A percentile compares a stretch with the other conserved stretches of the same genome.
Evolutionary conservation across 257 asterid genomes (phyloP).

Genomic region (Nicotiana tabacum): DNA sequence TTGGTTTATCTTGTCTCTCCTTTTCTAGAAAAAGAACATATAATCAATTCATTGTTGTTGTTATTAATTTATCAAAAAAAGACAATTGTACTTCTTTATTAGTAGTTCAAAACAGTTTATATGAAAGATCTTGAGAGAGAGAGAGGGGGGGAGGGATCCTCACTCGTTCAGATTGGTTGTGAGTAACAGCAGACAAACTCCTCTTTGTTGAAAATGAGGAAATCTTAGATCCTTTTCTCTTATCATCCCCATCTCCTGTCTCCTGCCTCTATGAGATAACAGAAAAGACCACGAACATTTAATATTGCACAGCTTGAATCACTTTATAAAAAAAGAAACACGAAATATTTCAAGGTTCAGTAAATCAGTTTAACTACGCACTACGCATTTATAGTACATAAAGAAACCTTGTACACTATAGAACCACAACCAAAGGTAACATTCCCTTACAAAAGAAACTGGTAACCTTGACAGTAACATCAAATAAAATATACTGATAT

Average conservation of each 20-base stretch:
- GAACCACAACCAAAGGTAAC: too few species aligned
- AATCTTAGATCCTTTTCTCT: conserved; percentile 39
- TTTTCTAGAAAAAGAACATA: conserved; percentile 35
- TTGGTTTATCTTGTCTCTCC: conserved; percentile 92
- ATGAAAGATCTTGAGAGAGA: neutral
- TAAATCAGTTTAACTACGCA: too few species aligned
- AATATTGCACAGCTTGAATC: too few species aligned
- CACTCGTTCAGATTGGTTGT: conserved; percentile 85
- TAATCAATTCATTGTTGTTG: neutral
- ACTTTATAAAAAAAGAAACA: too few species aligned
- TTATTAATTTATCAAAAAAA: neutral
- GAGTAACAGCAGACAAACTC: conserved; percentile 72
- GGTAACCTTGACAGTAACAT: too few species aligned
- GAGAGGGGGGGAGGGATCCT: neutral
- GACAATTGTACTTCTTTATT: neutral
- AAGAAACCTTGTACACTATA: too few species aligned
- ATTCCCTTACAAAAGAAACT: too few species aligned
- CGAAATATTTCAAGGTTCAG: too few species aligned
- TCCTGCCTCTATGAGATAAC: conserved; percentile 26
- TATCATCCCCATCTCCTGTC: conserved; percentile 22
- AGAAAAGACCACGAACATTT: neutral
- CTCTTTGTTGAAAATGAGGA: conserved; percentile 51
- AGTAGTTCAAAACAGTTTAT: neutral
- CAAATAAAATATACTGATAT: too few species aligned
- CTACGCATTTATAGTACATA: too few species aligned